Conservation (phyloP, 306 rosid genomes). For the Sechiopsis laciniata region DNA sequence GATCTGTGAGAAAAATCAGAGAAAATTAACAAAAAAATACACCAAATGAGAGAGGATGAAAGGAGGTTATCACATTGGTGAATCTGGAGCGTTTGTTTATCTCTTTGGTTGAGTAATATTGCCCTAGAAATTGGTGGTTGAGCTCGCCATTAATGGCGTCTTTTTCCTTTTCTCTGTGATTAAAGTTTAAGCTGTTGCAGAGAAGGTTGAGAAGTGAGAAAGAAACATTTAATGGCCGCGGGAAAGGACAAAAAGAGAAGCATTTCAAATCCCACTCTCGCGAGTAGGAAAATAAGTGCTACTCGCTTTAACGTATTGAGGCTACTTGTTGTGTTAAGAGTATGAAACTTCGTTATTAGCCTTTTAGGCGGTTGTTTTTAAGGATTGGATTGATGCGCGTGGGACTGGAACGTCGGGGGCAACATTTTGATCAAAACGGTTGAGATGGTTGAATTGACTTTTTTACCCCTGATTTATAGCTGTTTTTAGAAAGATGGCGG, state of each 20-base stretch:
- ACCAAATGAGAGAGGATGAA: neutral
- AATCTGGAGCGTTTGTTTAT: neutral
- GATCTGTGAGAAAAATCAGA: conserved; percentile 18
- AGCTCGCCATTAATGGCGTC: conserved; percentile 49
- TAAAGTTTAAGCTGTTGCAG: conserved; percentile 19
- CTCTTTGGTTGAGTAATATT: neutral
- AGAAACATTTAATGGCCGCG: conserved; percentile 74
- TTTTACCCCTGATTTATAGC: neutral
- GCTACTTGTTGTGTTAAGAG: too few species aligned
- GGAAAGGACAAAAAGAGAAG: conserved; percentile 26
- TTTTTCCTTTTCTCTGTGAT: neutral
- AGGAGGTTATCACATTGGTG: conserved; percentile 16
- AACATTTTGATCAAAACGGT: conserved; percentile 15
- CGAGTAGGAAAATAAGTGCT: neutral
- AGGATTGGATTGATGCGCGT: neutral
- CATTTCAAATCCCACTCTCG: neutral
- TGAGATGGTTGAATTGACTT: neutral
- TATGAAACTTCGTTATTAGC: too few species aligned
- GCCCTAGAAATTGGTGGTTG: conserved; percentile 51
- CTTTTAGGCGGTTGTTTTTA: neutral
- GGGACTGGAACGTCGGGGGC: neutral
- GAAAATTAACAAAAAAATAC: neutral
- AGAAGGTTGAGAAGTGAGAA: neutral
- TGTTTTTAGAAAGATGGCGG: neutral
- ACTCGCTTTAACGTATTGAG: conserved; percentile 13